Conservation (phyloP, 306 rosid genomes). For the Dryas alaskensis region DNA sequence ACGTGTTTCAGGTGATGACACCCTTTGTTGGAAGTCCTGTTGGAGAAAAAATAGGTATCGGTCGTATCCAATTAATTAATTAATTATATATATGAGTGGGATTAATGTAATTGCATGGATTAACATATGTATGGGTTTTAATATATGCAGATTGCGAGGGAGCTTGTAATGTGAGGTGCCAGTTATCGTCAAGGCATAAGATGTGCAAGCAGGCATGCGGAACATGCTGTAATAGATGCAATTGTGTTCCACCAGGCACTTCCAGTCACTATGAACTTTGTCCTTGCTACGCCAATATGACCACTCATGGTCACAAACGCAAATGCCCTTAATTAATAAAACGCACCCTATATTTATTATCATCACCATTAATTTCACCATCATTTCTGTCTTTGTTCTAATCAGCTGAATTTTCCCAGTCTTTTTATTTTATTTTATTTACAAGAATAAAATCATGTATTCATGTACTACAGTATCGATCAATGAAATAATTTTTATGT, state of each 20-base stretch:
- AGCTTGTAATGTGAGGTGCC: slow-evolving; percentile 51
- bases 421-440: no score
- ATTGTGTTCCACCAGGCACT: slow-evolving; percentile 76
- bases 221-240: slow-evolving; percentile 60
- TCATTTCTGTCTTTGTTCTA: no score
- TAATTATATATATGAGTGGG: background rate
- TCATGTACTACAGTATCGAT: no score
- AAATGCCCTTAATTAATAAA: slow-evolving; percentile 56
- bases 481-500: no score
- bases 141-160: slow-evolving; percentile 40
- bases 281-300: slow-evolving; percentile 63
- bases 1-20: slow-evolving; percentile 23
- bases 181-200: slow-evolving; percentile 45
- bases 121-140: no score
- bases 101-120: no score
- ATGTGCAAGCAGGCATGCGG: slow-evolving; percentile 65
- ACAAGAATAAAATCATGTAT: no score
- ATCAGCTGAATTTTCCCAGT: no score
- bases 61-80: background rate
- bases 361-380: no score
- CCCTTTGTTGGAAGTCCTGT: slow-evolving; percentile 21
- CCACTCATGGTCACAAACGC: slow-evolving; percentile 61
- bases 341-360: no score
- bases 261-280: slow-evolving; percentile 57
- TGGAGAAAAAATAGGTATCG: slow-evolving; percentile 2